A percentile compares a stretch with the other conserved stretches of the same genome.
phyloP scores from a whole-genome alignment of 176 grass and related monocot species.

The Paspalum vaginatum region DNA sequence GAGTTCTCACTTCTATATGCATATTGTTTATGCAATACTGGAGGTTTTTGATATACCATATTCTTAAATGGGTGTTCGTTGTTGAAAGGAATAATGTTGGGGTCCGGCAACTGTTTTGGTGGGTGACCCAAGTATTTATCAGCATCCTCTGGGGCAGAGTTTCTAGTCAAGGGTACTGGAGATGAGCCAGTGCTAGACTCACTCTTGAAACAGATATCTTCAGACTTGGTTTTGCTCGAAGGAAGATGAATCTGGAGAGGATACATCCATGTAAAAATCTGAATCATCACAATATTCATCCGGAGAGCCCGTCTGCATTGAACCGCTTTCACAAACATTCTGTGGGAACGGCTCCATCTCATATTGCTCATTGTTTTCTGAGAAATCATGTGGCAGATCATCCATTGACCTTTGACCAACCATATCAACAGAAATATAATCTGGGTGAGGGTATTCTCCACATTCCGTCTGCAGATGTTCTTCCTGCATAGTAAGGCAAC shows the following conservation, averaged over 20 bases:
- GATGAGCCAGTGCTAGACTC: slow-evolving; percentile 97
- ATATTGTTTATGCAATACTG: slow-evolving; percentile 49
- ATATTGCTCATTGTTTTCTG: slow-evolving; percentile 47
- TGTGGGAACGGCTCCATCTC: slow-evolving; percentile 45
- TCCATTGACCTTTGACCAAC: slow-evolving; percentile 29
- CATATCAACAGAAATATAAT: slow-evolving; percentile 44
- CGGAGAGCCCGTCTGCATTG: slow-evolving; percentile 41
- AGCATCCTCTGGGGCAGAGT: slow-evolving; percentile 65
- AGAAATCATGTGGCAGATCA: slow-evolving; percentile 38
- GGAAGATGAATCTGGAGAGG: slow-evolving; percentile 40
- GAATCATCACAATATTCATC: slow-evolving; percentile 62
- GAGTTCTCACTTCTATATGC: slow-evolving; percentile 41
- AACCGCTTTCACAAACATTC: slow-evolving; percentile 55
- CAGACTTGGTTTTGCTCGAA: slow-evolving; percentile 54
- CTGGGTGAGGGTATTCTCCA: slow-evolving; percentile 32
- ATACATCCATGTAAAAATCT: slow-evolving; percentile 51
- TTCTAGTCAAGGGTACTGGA: slow-evolving; percentile 82
- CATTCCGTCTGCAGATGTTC: slow-evolving; percentile 35
- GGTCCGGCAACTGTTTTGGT: slow-evolving; percentile 54
- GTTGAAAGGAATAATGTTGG: slow-evolving; percentile 36
- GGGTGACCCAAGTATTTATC: slow-evolving; percentile 51
- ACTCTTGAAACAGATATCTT: slow-evolving; percentile 62
- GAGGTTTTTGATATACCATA: slow-evolving; percentile 34
- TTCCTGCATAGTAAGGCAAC: slow-evolving; percentile 52
- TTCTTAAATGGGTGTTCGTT: slow-evolving; percentile 47